Evolutionary conservation across 148 eudicot genomes (phyloP).

Genomic region (Mesembryanthemum crystallinum): DNA sequence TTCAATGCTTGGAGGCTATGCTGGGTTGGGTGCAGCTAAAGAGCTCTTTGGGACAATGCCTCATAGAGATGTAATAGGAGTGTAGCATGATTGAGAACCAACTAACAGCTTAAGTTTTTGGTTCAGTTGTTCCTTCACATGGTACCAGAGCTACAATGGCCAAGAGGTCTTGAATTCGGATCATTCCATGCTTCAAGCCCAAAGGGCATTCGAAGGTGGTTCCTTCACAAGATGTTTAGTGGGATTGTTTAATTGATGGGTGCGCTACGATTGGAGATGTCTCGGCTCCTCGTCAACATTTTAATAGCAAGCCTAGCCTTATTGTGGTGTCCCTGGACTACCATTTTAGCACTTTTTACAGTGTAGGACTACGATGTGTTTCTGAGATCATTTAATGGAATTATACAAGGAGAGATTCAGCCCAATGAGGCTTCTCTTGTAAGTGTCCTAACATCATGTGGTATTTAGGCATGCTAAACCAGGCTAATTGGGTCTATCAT

Average conservation of each 20-base stretch:
- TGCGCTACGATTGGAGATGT: slow-evolving; percentile 42
- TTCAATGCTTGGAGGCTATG: slow-evolving; percentile 42
- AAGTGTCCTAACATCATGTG: no score
- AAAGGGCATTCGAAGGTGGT: no score
- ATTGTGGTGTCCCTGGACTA: slow-evolving; percentile 53
- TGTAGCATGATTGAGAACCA: no score
- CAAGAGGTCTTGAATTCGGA: no score
- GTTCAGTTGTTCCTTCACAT: no score
- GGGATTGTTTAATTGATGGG: slow-evolving; percentile 54
- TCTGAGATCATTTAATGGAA: slow-evolving; percentile 42
- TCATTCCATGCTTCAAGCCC: no score
- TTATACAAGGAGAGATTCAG: slow-evolving; percentile 31
- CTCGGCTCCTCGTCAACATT: slow-evolving; percentile 38
- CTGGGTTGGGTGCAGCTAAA: slow-evolving; percentile 11
- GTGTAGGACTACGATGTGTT: slow-evolving; percentile 32
- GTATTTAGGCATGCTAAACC: slow-evolving; percentile 39
- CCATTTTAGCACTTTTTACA: slow-evolving; percentile 44
- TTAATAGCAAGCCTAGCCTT: slow-evolving; percentile 41
- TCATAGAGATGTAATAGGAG: slow-evolving; percentile 33
- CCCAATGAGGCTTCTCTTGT: slow-evolving; percentile 49
- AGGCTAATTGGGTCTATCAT: slow-evolving; percentile 47
- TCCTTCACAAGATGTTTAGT: slow-evolving; percentile 38
- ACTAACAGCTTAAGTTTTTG: no score
- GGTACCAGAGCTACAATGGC: no score
- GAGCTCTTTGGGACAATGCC: slow-evolving; percentile 34